These are phyloP conservation scores for Kandelia obovata DNA, from an alignment of 345 rosid species.

Conservation along the genomic window DNA sequence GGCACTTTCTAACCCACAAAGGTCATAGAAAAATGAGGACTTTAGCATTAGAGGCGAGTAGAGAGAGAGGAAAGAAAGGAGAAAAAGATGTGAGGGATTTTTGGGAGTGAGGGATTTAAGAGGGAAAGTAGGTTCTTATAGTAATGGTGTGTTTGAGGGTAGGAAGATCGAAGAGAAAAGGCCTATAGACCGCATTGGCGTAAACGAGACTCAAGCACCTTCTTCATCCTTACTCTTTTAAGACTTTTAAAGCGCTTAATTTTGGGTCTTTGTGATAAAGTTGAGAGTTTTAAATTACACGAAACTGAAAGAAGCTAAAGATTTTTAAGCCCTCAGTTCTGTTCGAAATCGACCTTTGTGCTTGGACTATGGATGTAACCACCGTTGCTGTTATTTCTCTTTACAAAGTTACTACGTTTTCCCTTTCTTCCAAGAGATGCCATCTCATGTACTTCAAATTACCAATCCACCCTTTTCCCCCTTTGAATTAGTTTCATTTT, in stretches of 20 bases:
- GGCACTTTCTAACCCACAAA: conserved; percentile 9
- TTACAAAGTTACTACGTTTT: background rate
- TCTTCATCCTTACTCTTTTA: conserved; percentile 10
- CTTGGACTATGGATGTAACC: conserved; percentile 15
- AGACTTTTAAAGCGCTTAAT: conserved; percentile 17
- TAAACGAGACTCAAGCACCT: conserved; percentile 60
- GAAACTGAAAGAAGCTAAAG: conserved; percentile 14
- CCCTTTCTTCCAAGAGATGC: background rate
- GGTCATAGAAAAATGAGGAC: background rate
- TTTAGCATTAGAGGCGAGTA: background rate
- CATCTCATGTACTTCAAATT: too few relatives aligned
- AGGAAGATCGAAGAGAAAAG: background rate
- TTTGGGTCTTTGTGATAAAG: conserved; percentile 25
- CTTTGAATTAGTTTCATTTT: too few relatives aligned
- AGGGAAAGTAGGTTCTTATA: conserved; percentile 41
- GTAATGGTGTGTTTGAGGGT: conserved; percentile 23
- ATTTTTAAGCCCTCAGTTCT: conserved; percentile 9
- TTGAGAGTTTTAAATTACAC: conserved; percentile 8
- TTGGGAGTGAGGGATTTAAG: conserved; percentile 12
- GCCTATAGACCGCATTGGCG: conserved; percentile 57
- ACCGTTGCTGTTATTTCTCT: conserved; percentile 26
- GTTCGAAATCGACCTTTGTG: conserved; percentile 1
- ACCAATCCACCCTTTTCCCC: too few relatives aligned
- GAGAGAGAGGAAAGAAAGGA: background rate
- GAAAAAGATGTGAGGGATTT: background rate